Evolutionary conservation across 2,329 filamentous ascomycete genomes (phyloP).

Genomic region (Neopestalotiopsis clavispora): DNA sequence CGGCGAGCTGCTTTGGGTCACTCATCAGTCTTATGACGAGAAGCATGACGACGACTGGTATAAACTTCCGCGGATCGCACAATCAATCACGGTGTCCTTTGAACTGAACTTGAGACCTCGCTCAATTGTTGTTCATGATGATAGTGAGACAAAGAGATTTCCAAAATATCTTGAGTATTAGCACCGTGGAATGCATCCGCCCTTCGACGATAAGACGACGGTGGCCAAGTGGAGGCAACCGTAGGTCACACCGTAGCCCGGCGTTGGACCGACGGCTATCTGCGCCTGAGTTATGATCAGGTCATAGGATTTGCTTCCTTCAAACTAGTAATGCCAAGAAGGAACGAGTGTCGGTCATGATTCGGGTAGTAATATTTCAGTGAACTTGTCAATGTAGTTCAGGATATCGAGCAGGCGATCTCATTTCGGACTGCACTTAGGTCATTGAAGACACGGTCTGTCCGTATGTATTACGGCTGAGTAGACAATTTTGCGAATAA

Average conservation of each 20-base stretch:
- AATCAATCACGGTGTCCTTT: background rate
- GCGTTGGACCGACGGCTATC: background rate
- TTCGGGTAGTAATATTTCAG: no score
- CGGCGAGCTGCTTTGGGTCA: background rate
- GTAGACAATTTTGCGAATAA: no score
- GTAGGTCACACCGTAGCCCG: background rate
- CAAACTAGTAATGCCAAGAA: background rate
- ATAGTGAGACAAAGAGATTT: background rate
- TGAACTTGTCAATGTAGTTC: no score
- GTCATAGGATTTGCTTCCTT: background rate
- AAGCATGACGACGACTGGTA: background rate
- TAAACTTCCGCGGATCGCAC: background rate
- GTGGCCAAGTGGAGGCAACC: background rate
- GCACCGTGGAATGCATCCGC: background rate
- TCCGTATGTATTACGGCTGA: no score
- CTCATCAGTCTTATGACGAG: background rate
- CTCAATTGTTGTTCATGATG: background rate
- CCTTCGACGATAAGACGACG: background rate
- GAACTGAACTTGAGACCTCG: background rate
- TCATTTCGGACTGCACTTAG: no score
- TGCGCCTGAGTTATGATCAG: background rate
- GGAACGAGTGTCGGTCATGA: no score
- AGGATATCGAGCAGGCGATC: no score
- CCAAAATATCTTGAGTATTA: background rate
- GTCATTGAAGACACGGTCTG: no score